phyloP scores from a whole-genome alignment of 2,329 filamentous ascomycete genomes.

The Simplicillium sp. region DNA sequence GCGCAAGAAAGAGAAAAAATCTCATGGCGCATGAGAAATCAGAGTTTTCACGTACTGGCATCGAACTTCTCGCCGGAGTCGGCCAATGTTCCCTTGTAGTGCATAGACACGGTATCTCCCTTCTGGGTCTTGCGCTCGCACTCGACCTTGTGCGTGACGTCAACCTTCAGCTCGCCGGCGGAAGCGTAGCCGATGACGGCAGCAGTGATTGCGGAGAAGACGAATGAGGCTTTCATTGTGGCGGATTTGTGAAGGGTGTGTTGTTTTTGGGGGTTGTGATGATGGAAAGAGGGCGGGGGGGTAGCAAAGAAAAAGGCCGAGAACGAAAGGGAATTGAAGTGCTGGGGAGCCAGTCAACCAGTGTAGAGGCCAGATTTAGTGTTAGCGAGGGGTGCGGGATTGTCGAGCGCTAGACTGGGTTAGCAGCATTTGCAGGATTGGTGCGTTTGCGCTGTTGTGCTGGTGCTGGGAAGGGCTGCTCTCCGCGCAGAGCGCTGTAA shows the following conservation, averaged over 20 bases:
- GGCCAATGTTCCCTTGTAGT: slow-evolving; percentile 78
- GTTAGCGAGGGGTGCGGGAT: too few species aligned
- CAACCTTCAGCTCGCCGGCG: slow-evolving; percentile 60
- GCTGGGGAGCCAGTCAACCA: neutral
- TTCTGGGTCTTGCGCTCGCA: slow-evolving; percentile 69
- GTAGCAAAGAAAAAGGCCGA: slow-evolving; percentile 3
- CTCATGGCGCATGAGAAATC: neutral
- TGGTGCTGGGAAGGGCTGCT: too few species aligned
- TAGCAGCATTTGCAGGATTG: too few species aligned
- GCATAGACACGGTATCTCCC: slow-evolving; percentile 75
- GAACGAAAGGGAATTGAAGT: neutral
- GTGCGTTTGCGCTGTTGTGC: too few species aligned
- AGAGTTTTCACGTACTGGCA: slow-evolving; percentile 40
- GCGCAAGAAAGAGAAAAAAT: too few species aligned
- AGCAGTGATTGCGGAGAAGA: slow-evolving; percentile 42
- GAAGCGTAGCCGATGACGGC: slow-evolving; percentile 41
- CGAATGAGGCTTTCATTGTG: slow-evolving; percentile 39
- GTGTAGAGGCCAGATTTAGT: neutral
- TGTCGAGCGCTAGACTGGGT: neutral
- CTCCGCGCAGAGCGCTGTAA: too few species aligned
- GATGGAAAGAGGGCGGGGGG: slow-evolving; percentile 5
- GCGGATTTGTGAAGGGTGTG: slow-evolving; percentile 4
- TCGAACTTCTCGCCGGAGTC: slow-evolving; percentile 73
- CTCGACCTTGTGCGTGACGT: slow-evolving; percentile 63
- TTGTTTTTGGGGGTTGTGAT: slow-evolving; percentile 8